These are phyloP conservation scores for Aureobasidium sp. DNA, from an alignment of 2,329 filamentous ascomycete genomes.

Conservation along the genomic window DNA sequence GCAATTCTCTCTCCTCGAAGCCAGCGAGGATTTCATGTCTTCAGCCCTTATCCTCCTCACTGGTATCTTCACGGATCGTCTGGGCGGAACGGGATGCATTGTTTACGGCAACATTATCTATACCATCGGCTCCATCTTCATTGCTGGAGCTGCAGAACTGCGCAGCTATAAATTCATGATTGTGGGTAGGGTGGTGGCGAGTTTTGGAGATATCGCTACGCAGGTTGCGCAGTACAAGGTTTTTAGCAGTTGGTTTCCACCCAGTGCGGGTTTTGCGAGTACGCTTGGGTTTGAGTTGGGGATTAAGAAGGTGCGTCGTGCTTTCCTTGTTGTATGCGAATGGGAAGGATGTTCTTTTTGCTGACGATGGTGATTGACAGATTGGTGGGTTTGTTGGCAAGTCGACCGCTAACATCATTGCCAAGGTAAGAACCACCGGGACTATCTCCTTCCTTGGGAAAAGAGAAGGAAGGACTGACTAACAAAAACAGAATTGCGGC, in stretches of 20 bases:
- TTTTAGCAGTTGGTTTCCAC: slow-evolving; percentile 57
- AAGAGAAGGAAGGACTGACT: background rate
- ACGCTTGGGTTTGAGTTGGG: slow-evolving; percentile 53
- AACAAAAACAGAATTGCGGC: slow-evolving; percentile 31
- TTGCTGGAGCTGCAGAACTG: slow-evolving; percentile 49
- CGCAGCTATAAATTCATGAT: slow-evolving; percentile 55
- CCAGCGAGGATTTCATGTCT: slow-evolving; percentile 55
- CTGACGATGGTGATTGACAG: background rate
- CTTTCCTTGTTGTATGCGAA: background rate
- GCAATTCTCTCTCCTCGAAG: slow-evolving; percentile 50
- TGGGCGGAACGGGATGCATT: slow-evolving; percentile 50
- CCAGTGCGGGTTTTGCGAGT: slow-evolving; percentile 52
- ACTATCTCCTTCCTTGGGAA: background rate
- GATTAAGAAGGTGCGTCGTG: slow-evolving; percentile 40
- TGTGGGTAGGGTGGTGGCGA: slow-evolving; percentile 45
- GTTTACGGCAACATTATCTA: slow-evolving; percentile 55
- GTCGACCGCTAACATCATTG: slow-evolving; percentile 51
- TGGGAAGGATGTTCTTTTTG: background rate
- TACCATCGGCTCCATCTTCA: slow-evolving; percentile 48
- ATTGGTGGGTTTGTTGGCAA: slow-evolving; percentile 54
- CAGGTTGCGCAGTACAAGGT: slow-evolving; percentile 58
- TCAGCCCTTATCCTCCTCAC: slow-evolving; percentile 47
- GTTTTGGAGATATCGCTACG: slow-evolving; percentile 55
- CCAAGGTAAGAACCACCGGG: slow-evolving; percentile 25
- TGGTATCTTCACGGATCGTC: slow-evolving; percentile 49